These are phyloP conservation scores for Nannizziopsis arthrosporioides DNA, from an alignment of 2,329 filamentous ascomycete genomes.

Conservation along the genomic window DNA sequence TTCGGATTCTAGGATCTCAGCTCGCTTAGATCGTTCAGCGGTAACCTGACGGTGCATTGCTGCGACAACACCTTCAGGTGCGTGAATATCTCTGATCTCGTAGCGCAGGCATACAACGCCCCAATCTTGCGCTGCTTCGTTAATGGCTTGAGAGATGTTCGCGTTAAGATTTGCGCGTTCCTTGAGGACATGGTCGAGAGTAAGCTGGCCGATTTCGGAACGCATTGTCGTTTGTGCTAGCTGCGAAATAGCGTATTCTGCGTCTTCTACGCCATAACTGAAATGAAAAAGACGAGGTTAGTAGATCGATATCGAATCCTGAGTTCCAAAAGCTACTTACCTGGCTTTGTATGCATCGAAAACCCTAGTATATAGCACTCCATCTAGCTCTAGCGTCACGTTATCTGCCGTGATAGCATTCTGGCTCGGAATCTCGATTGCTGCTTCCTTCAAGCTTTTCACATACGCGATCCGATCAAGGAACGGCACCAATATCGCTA, in stretches of 20 bases:
- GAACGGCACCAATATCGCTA: conserved; percentile 79
- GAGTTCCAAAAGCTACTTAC: conserved; percentile 37
- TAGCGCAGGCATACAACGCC: conserved; percentile 92
- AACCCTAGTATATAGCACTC: conserved; percentile 86
- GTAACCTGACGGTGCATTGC: conserved; percentile 99
- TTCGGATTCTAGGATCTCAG: conserved; percentile 93
- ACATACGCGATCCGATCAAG: conserved; percentile 96
- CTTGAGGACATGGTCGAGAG: conserved; percentile 93
- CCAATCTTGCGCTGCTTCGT: conserved; percentile 94
- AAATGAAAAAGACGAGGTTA: not conserved
- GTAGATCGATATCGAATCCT: not conserved
- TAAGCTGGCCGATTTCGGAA: conserved; percentile 91
- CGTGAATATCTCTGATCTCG: conserved; percentile 97
- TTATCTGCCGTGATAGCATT: conserved; percentile 98
- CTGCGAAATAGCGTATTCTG: conserved; percentile 96
- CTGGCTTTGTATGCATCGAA: conserved; percentile 98
- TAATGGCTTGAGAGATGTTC: conserved; percentile 98
- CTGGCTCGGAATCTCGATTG: conserved; percentile 94
- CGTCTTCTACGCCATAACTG: conserved; percentile 95
- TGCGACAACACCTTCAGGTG: conserved; percentile 80
- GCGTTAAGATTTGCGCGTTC: conserved; percentile 92
- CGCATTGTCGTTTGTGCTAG: conserved; percentile 98
- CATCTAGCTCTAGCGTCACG: conserved; percentile 90
- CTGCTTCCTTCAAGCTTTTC: conserved; percentile 90
- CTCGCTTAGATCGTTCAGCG: conserved; percentile 90